Evolutionary conservation across 306 rosid genomes (phyloP).

Genomic region (Boehmeria nivea): DNA sequence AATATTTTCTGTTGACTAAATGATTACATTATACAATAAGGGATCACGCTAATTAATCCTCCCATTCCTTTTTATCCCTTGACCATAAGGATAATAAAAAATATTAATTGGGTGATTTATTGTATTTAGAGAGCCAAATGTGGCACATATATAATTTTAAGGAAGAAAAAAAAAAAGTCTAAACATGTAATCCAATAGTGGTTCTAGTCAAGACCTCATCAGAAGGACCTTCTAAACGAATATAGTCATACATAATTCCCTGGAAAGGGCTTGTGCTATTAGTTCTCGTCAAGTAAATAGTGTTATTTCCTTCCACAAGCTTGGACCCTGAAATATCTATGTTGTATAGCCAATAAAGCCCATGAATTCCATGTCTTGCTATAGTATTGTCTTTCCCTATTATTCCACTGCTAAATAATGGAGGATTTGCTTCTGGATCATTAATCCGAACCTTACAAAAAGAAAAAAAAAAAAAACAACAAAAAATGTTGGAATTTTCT

Average conservation of each 20-base stretch:
- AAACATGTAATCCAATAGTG: neutral
- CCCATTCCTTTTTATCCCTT: no score
- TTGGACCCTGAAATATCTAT: conserved; percentile 11
- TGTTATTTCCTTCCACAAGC: conserved; percentile 18
- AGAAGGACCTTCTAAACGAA: conserved; percentile 18
- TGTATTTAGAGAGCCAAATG: no score
- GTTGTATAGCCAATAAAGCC: conserved; percentile 21
- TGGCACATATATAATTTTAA: no score
- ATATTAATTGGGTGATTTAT: no score
- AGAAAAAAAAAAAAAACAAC: neutral
- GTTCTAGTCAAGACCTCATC: neutral
- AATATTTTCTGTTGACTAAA: no score
- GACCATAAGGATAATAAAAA: no score
- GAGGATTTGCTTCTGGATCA: conserved; percentile 9
- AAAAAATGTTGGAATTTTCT: no score
- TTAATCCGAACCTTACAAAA: conserved; percentile 19
- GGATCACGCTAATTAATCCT: no score
- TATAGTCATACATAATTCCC: conserved; percentile 28
- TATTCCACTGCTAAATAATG: conserved; percentile 14
- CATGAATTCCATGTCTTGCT: conserved; percentile 32
- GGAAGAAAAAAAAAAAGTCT: neutral
- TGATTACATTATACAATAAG: no score
- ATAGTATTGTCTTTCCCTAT: conserved; percentile 29
- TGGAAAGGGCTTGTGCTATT: conserved; percentile 23
- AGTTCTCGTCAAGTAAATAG: conserved; percentile 20